Percentiles rank a stretch among this genome's conserved stretches.
Evolutionary conservation across 2,329 filamentous ascomycete species (phyloP).

Genomic region (Aureobasidium vineae): DNA sequence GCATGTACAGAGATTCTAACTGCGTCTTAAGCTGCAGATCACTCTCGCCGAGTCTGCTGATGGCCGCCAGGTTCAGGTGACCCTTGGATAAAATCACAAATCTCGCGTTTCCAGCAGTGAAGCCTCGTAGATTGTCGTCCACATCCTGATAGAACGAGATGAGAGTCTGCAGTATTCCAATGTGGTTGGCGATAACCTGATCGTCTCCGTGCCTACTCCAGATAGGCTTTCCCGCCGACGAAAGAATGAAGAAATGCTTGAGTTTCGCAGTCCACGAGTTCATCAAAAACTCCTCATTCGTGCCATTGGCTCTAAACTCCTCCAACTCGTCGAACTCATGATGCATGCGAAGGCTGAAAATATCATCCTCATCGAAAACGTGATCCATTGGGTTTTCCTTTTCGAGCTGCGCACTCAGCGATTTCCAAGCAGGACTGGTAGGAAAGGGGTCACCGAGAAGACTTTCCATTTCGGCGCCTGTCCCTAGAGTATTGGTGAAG

Average conservation of each 20-base stretch:
- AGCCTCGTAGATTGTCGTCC: conserved; percentile 73
- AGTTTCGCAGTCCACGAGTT: conserved; percentile 83
- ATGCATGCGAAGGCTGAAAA: conserved; percentile 64
- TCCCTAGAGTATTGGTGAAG: conserved; percentile 62
- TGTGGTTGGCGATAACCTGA: conserved; percentile 84
- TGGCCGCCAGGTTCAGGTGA: conserved; percentile 87
- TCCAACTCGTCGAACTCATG: conserved; percentile 76
- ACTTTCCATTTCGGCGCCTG: conserved; percentile 73
- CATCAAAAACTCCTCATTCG: conserved; percentile 60
- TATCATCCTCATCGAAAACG: conserved; percentile 54
- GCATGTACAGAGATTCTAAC: conserved; percentile 94
- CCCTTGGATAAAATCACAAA: conserved; percentile 86
- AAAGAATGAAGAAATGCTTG: conserved; percentile 96
- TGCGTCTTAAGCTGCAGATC: conserved; percentile 83
- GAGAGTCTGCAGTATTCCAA: conserved; percentile 94
- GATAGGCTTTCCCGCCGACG: conserved; percentile 93
- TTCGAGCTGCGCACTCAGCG: conserved; percentile 63
- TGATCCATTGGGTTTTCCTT: conserved; percentile 42
- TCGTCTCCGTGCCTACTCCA: conserved; percentile 94
- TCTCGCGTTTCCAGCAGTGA: conserved; percentile 79
- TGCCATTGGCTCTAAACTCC: conserved; percentile 53
- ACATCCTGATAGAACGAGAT: conserved; percentile 92
- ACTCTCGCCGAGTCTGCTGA: conserved; percentile 89
- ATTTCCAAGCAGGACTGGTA: conserved; percentile 63
- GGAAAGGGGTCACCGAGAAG: conserved; percentile 69